Conservation (phyloP, 495 filamentous ascomycete species). For the Talaromyces adpressus region DNA sequence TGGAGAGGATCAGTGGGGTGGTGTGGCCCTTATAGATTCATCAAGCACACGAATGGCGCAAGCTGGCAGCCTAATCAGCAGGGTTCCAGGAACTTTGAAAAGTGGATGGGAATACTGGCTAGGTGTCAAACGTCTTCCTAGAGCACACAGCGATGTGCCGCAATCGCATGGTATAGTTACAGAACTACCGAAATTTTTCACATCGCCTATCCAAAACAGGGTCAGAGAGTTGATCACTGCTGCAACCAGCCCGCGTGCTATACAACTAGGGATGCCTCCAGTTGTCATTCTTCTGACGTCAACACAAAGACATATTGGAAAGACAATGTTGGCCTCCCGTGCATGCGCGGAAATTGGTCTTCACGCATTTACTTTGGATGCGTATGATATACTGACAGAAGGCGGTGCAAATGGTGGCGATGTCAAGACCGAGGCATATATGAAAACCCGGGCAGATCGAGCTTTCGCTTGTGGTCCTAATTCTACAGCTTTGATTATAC, state of each 20-base stretch:
- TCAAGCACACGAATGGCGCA: slow-evolving; percentile 80
- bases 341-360: slow-evolving; percentile 84
- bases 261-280: slow-evolving; percentile 79
- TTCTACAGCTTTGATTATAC: slow-evolving; percentile 73
- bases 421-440: slow-evolving; percentile 84
- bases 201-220: slow-evolving; percentile 63
- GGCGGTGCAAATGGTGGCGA: slow-evolving; percentile 79
- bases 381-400: slow-evolving; percentile 88
- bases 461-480: slow-evolving; percentile 82
- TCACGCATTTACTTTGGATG: slow-evolving; percentile 83
- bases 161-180: slow-evolving; percentile 38
- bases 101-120: slow-evolving; percentile 86
- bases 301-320: slow-evolving; percentile 87
- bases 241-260: slow-evolving; percentile 78
- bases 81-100: slow-evolving; percentile 62
- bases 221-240: slow-evolving; percentile 82
- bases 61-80: slow-evolving; percentile 72
- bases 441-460: slow-evolving; percentile 80
- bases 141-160: slow-evolving; percentile 24
- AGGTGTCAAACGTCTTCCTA: slow-evolving; percentile 55
- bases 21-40: slow-evolving; percentile 75
- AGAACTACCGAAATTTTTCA: slow-evolving; percentile 41
- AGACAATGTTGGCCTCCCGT: slow-evolving; percentile 64
- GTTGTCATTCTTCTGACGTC: slow-evolving; percentile 82
- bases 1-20: slow-evolving; percentile 70